These are phyloP conservation scores for Aspergillus tanneri DNA, from an alignment of 2,329 filamentous ascomycete species.

Conservation along the genomic window DNA sequence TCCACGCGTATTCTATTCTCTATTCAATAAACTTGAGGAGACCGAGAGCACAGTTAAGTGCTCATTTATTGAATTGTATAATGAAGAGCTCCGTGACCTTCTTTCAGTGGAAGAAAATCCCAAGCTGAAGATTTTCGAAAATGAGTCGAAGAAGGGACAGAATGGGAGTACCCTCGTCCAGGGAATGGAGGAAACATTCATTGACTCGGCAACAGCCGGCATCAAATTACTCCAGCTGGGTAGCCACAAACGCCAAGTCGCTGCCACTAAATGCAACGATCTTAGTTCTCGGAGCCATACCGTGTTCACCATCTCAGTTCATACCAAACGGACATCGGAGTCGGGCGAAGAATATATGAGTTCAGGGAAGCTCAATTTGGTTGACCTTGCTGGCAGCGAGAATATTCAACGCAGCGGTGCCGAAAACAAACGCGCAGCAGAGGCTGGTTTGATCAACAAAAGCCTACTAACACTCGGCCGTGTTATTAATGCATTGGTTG, in stretches of 20 bases:
- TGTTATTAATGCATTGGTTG: conserved; percentile 96
- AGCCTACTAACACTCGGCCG: conserved; percentile 89
- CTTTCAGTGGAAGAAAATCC: conserved; percentile 75
- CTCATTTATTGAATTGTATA: conserved; percentile 98
- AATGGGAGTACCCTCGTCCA: conserved; percentile 78
- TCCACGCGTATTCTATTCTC: conserved; percentile 79
- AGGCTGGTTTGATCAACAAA: conserved; percentile 97
- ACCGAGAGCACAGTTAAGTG: conserved; percentile 89
- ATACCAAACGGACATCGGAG: conserved; percentile 77
- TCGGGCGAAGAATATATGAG: conserved; percentile 87
- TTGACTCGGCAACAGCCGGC: conserved; percentile 78
- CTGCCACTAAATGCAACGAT: conserved; percentile 99
- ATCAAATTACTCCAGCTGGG: conserved; percentile 86
- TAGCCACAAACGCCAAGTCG: conserved; percentile 94
- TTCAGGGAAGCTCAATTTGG: conserved; percentile 90
- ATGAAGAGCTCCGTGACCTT: conserved; percentile 91
- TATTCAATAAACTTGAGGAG: conserved; percentile 83
- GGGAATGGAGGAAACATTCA: conserved; percentile 95
- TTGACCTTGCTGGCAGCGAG: conserved; percentile 94
- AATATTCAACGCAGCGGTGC: conserved; percentile 97
- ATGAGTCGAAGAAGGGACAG: conserved; percentile 72
- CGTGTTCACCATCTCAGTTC: conserved; percentile 92
- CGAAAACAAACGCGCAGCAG: conserved; percentile 94
- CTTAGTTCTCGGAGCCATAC: conserved; percentile 96
- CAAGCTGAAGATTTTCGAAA: conserved; percentile 95